A percentile compares a stretch with the other conserved stretches of the same genome.
Conservation (phyloP, 2,329 filamentous ascomycete genomes). For the Apiospora malaysiana region DNA sequence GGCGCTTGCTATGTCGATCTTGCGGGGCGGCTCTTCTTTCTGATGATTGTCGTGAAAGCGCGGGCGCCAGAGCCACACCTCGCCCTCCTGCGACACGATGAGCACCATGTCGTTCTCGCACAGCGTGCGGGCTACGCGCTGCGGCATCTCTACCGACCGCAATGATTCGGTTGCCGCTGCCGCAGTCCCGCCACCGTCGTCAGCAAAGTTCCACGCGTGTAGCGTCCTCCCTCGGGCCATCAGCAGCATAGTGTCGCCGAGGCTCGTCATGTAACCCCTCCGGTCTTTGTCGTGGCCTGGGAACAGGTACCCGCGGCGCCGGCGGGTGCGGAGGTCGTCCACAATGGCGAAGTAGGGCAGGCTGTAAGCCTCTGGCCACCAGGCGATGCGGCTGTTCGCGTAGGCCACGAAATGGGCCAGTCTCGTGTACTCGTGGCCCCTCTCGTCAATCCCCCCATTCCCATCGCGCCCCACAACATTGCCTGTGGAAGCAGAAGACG, state of each 20-base stretch:
- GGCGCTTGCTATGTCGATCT: slow-evolving; percentile 26
- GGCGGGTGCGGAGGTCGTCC: slow-evolving; percentile 38
- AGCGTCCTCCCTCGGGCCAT: slow-evolving; percentile 36
- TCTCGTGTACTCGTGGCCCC: slow-evolving; percentile 8
- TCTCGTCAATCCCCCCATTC: background rate
- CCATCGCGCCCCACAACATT: background rate
- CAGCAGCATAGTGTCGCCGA: slow-evolving; percentile 37
- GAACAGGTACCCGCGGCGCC: slow-evolving; percentile 36
- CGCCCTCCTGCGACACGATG: slow-evolving; percentile 33
- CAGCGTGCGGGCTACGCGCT: slow-evolving; percentile 35
- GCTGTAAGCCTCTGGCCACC: slow-evolving; percentile 39
- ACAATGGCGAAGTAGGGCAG: slow-evolving; percentile 39
- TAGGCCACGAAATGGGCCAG: slow-evolving; percentile 38
- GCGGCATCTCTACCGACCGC: slow-evolving; percentile 24
- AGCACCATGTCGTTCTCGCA: slow-evolving; percentile 37
- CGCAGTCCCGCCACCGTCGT: slow-evolving; percentile 27
- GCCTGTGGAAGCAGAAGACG: background rate
- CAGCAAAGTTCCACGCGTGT: slow-evolving; percentile 39
- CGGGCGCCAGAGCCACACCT: slow-evolving; percentile 34
- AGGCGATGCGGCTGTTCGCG: slow-evolving; percentile 36
- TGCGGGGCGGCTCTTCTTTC: slow-evolving; percentile 25
- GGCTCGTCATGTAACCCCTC: slow-evolving; percentile 38
- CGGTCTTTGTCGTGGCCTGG: slow-evolving; percentile 29
- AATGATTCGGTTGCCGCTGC: slow-evolving; percentile 30
- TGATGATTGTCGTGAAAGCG: background rate